Evolutionary conservation across 495 filamentous ascomycete genomes (phyloP).

Genomic region (Trichoderma orchidacearum): DNA sequence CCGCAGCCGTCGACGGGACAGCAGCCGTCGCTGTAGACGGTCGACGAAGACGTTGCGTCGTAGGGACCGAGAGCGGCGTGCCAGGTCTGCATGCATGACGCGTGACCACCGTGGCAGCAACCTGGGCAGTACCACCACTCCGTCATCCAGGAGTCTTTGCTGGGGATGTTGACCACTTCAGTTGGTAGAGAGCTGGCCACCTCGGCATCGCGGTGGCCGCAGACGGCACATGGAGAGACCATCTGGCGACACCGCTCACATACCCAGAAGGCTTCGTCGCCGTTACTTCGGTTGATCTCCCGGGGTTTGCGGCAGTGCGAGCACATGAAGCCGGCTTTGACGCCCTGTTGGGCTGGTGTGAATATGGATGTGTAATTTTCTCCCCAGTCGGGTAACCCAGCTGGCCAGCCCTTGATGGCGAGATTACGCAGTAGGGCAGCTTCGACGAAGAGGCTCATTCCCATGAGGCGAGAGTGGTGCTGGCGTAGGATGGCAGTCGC

Average conservation of each 20-base stretch:
- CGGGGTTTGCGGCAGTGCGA: conserved; percentile 36
- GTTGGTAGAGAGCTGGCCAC: conserved; percentile 2
- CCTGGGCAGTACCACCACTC: conserved; percentile 59
- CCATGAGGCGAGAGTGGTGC: conserved; percentile 51
- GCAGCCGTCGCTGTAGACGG: conserved; percentile 44
- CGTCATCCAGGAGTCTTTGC: not conserved
- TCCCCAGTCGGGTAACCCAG: conserved; percentile 24
- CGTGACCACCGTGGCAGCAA: conserved; percentile 65
- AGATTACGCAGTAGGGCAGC: conserved; percentile 56
- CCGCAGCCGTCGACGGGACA: conserved; percentile 63
- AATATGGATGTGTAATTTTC: conserved; percentile 46
- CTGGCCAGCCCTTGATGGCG: conserved; percentile 37
- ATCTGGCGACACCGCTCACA: conserved; percentile 28
- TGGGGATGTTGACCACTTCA: conserved; percentile 20
- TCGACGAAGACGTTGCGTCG: not conserved
- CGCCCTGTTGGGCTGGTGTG: conserved; percentile 35
- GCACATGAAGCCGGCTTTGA: conserved; percentile 33
- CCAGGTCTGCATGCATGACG: conserved; percentile 55
- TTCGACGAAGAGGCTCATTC: conserved; percentile 50
- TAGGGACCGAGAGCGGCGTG: conserved; percentile 20
- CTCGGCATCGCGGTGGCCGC: conserved; percentile 23
- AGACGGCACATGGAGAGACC: conserved; percentile 31
- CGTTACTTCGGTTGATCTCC: conserved; percentile 29
- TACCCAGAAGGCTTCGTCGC: conserved; percentile 26
- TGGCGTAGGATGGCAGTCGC: conserved; percentile 42